Evolutionary conservation across 73 alveolate species (phyloP).

Genomic region (Paramecium primaurelia): DNA sequence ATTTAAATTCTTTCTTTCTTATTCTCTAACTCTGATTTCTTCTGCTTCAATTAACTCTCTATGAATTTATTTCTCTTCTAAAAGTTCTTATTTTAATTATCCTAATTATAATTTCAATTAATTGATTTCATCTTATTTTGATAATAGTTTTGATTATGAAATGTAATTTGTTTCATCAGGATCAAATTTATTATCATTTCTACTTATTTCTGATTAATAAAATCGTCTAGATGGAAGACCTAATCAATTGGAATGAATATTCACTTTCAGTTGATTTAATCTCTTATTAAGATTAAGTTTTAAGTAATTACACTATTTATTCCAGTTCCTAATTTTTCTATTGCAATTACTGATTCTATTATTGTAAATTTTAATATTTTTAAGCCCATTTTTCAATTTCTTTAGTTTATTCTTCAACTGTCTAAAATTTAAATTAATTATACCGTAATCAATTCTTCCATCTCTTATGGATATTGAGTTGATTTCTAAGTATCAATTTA

Average conservation of each 20-base stretch:
- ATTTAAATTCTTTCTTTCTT: background rate
- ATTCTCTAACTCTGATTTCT: background rate
- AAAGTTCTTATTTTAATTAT: background rate
- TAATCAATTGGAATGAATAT: background rate
- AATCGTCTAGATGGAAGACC: background rate
- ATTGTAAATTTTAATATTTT: background rate
- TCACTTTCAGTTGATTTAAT: background rate
- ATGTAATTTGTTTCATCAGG: background rate
- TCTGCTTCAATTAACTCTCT: background rate
- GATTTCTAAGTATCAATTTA: background rate
- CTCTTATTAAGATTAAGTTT: background rate
- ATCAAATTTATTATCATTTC: background rate
- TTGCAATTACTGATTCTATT: background rate
- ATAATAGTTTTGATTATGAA: background rate
- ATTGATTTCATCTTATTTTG: background rate
- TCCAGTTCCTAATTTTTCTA: background rate
- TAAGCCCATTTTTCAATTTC: constrained; percentile 20
- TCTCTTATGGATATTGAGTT: background rate
- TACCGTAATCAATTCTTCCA: constrained; percentile 4
- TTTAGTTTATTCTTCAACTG: background rate
- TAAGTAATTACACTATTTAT: background rate
- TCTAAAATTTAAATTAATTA: background rate
- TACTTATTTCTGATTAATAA: background rate
- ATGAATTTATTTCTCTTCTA: background rate
- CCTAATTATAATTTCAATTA: background rate